Conservation (phyloP, 176 grass and related monocot genomes). For the Cocos nucifera region DNA sequence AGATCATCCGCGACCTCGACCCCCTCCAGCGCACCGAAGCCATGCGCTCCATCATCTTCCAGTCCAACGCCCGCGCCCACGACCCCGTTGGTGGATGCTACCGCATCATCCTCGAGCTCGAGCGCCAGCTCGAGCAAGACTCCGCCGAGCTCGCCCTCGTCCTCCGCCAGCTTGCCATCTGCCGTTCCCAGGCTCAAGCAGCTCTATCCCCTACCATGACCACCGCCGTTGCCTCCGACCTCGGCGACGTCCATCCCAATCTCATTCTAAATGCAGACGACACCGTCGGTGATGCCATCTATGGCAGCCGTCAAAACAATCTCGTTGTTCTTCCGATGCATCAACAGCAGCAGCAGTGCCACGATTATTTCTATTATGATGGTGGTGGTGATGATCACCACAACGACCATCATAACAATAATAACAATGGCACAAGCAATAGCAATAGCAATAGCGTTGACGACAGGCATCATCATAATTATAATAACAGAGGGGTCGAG, state of each 20-base stretch:
- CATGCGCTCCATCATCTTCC: slow-evolving; percentile 40
- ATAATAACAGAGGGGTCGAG: slow-evolving; percentile 6
- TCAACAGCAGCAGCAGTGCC: not conserved
- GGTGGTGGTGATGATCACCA: slow-evolving; percentile 6
- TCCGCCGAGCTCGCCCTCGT: slow-evolving; percentile 3
- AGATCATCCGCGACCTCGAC: slow-evolving; percentile 13
- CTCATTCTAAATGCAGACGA: not conserved
- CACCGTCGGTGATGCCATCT: slow-evolving; percentile 7
- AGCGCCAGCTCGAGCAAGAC: not conserved
- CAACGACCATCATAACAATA: not conserved
- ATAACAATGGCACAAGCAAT: slow-evolving; percentile 1
- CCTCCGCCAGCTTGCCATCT: slow-evolving; percentile 2
- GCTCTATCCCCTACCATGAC: not conserved
- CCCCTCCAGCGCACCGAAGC: slow-evolving; percentile 22
- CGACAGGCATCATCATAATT: slow-evolving; percentile 12
- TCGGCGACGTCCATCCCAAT: not conserved
- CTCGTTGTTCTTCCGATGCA: not conserved
- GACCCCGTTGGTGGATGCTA: slow-evolving; percentile 36
- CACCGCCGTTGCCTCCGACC: not conserved
- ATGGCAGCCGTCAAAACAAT: not conserved
- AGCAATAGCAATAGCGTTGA: slow-evolving; percentile 11
- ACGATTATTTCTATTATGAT: slow-evolving; percentile 28
- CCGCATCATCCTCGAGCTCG: not conserved
- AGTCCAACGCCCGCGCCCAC: slow-evolving; percentile 30
- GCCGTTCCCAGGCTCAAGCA: slow-evolving; percentile 2